Evolutionary conservation across 306 rosid genomes (phyloP).

Genomic region (Rosa chinensis): DNA sequence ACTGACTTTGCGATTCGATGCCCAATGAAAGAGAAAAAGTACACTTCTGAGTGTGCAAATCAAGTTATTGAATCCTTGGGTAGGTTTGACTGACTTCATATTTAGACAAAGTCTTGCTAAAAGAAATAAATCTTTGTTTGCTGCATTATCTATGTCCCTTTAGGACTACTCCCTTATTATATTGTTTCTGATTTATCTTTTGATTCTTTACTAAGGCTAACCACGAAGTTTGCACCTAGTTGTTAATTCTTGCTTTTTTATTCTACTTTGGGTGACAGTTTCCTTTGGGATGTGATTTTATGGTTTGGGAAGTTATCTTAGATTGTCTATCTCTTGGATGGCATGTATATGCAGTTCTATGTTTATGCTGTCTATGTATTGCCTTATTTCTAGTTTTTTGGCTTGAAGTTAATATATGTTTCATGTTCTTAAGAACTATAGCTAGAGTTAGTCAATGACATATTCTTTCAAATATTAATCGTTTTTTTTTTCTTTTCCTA

Average conservation of each 20-base stretch:
- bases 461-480: background rate
- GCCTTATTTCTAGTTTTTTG: background rate
- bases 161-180: background rate
- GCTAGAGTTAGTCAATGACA: background rate
- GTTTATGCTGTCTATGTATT: background rate
- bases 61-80: constrained; percentile 82
- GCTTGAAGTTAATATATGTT: background rate
- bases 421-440: background rate
- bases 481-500: no score
- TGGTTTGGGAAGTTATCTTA: background rate
- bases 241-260: background rate
- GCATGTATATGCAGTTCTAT: background rate
- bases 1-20: constrained; percentile 93
- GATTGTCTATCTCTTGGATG: background rate
- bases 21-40: constrained; percentile 79
- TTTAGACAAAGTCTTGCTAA: constrained; percentile 10
- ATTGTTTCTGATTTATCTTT: background rate
- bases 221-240: background rate
- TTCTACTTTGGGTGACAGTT: background rate
- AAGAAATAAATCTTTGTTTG: background rate
- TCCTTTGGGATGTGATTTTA: background rate
- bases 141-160: background rate
- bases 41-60: constrained; percentile 75
- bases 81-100: constrained; percentile 39
- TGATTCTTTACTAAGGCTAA: background rate